A percentile compares a stretch with the other conserved stretches of the same genome.
phyloP scores from a whole-genome alignment of 139 green algal species.

The Chlorella ohadii region DNA sequence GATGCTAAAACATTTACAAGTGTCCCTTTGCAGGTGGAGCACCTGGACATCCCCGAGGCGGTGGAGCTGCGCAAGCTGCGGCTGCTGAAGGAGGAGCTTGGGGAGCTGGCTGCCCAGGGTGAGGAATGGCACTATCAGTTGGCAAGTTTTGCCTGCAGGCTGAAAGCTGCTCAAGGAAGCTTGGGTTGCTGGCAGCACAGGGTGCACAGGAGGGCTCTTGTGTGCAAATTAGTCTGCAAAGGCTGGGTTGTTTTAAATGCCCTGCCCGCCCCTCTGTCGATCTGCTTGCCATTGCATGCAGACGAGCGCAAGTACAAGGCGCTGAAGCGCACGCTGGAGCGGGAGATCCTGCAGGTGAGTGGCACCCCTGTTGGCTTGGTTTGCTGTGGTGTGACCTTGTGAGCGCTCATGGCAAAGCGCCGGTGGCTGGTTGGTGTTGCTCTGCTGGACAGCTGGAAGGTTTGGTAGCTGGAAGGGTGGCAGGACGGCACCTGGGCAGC shows the following conservation, averaged over 20 bases:
- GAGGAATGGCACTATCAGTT: too few relatives aligned
- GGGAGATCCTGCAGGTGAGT: conserved; percentile 79
- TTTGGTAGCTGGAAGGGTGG: too few relatives aligned
- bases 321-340: conserved; percentile 73
- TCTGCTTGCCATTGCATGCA: neutral
- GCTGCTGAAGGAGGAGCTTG: conserved; percentile 87
- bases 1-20: too few relatives aligned
- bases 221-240: too few relatives aligned
- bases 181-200: conserved; percentile 79
- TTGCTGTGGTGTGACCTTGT: neutral
- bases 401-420: neutral
- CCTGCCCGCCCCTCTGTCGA: neutral
- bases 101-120: conserved; percentile 74
- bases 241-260: too few relatives aligned
- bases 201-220: too few relatives aligned
- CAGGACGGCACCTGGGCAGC: too few relatives aligned
- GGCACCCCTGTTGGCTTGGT: neutral
- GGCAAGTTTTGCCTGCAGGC: too few relatives aligned
- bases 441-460: neutral
- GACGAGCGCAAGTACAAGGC: conserved; percentile 93
- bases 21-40: conserved; percentile 60
- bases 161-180: conserved; percentile 89
- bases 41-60: conserved; percentile 81
- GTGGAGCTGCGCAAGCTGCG: conserved; percentile 92
- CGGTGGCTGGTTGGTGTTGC: neutral